A percentile compares a stretch with the other conserved stretches of the same genome.
Evolutionary conservation across 768 basidiomycete species (phyloP).

Genomic region (Strobilomyces confusus): DNA sequence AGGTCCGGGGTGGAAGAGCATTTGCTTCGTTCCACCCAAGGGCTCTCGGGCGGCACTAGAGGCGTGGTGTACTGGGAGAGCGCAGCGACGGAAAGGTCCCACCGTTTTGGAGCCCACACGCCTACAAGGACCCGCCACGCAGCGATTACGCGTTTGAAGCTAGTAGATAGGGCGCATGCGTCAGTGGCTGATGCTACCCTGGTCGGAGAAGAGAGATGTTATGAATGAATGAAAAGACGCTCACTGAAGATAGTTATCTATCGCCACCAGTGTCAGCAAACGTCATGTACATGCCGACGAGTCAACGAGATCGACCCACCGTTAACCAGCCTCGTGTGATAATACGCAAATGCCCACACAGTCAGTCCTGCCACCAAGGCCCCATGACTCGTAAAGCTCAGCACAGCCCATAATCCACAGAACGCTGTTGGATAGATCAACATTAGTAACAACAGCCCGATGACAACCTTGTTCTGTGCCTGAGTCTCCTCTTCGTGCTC

Average conservation of each 20-base stretch:
- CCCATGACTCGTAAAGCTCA: slow-evolving; percentile 72
- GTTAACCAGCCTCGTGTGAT: slow-evolving; percentile 85
- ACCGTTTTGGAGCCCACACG: slow-evolving; percentile 82
- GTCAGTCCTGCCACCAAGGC: slow-evolving; percentile 63
- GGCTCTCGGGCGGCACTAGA: slow-evolving; percentile 58
- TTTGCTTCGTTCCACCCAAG: slow-evolving; percentile 60
- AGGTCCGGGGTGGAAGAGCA: slow-evolving; percentile 27
- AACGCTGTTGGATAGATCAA: slow-evolving; percentile 82
- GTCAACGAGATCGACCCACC: slow-evolving; percentile 44
- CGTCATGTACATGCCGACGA: slow-evolving; percentile 22
- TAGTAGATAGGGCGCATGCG: slow-evolving; percentile 30
- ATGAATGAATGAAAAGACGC: slow-evolving; percentile 13
- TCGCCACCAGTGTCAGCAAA: slow-evolving; percentile 6
- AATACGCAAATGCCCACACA: slow-evolving; percentile 76
- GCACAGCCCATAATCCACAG: slow-evolving; percentile 78
- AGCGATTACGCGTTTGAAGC: slow-evolving; percentile 81
- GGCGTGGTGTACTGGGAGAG: slow-evolving; percentile 73
- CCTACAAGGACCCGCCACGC: slow-evolving; percentile 98
- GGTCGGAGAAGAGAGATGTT: not conserved
- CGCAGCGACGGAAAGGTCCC: slow-evolving; percentile 75
- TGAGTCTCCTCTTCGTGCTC: slow-evolving; percentile 91
- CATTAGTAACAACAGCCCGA: slow-evolving; percentile 73
- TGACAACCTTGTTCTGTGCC: slow-evolving; percentile 95
- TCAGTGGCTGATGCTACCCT: slow-evolving; percentile 18
- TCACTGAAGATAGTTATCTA: slow-evolving; percentile 80